Percentiles rank a stretch among this genome's conserved stretches.
These are phyloP conservation scores for Emmonsiellopsis sp. DNA, from an alignment of 2,329 filamentous ascomycete species.

Conservation along the genomic window DNA sequence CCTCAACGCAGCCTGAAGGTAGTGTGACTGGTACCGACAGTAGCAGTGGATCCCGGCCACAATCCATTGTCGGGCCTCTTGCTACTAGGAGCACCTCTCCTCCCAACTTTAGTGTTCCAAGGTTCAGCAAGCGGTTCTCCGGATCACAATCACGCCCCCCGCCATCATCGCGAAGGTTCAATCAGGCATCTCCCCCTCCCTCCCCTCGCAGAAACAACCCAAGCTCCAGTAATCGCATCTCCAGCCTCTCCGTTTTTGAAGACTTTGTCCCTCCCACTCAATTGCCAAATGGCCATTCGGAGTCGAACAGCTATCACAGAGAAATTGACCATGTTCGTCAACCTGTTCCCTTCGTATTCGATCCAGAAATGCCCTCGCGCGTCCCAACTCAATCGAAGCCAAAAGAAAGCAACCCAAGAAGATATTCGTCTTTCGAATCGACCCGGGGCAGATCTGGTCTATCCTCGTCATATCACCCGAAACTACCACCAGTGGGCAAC, in stretches of 20 bases:
- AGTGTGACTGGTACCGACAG: constrained; percentile 10
- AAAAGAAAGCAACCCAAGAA: not conserved
- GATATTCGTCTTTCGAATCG: constrained; percentile 8
- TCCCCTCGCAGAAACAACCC: not conserved
- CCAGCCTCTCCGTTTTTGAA: not conserved
- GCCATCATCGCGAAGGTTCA: not conserved
- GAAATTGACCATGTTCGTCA: not conserved
- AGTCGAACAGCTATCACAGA: not conserved
- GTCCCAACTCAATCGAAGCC: not conserved
- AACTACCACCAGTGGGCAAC: constrained; percentile 2
- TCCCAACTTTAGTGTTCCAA: constrained; percentile 34
- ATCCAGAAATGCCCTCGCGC: constrained; percentile 1
- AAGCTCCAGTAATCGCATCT: not conserved
- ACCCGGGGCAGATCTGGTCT: not conserved
- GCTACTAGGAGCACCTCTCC: constrained; percentile 22
- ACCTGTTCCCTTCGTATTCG: not conserved
- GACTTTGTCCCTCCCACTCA: not conserved
- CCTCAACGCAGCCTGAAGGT: constrained; percentile 3
- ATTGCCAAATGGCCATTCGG: not conserved
- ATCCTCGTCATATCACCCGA: constrained; percentile 3
- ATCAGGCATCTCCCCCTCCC: not conserved
- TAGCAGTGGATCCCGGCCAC: constrained; percentile 12
- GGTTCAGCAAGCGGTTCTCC: constrained; percentile 29
- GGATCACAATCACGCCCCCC: not conserved
- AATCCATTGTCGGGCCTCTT: constrained; percentile 18